Conservation (phyloP, 2,329 filamentous ascomycete genomes). For the Teratosphaeria nubilosa region DNA sequence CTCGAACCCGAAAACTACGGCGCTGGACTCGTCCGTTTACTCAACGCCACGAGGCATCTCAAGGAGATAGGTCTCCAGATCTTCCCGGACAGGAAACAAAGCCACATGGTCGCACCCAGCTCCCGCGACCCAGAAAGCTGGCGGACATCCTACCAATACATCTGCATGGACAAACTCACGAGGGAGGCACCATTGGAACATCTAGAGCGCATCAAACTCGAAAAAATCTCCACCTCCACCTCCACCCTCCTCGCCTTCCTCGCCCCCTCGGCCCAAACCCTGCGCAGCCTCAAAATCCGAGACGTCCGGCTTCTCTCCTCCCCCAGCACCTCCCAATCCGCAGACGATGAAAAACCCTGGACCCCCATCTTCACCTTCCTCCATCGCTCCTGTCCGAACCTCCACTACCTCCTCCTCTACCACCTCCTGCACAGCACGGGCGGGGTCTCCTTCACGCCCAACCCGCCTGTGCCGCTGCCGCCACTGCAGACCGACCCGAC, state of each 20-base stretch:
- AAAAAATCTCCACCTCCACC: slow-evolving; percentile 19
- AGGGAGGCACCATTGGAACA: slow-evolving; percentile 6
- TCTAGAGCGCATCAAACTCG: slow-evolving; percentile 18
- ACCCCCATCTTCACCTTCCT: slow-evolving; percentile 18
- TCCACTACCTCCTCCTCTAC: slow-evolving; percentile 20
- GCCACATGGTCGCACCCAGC: slow-evolving; percentile 13
- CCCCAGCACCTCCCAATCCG: background rate
- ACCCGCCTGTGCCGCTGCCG: slow-evolving; percentile 3
- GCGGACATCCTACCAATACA: slow-evolving; percentile 15
- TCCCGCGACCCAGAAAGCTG: slow-evolving; percentile 10
- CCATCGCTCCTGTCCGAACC: slow-evolving; percentile 6
- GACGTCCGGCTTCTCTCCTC: slow-evolving; percentile 18
- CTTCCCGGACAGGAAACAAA: slow-evolving; percentile 14
- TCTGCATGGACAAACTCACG: slow-evolving; percentile 10
- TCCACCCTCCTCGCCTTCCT: slow-evolving; percentile 13
- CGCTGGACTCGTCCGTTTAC: slow-evolving; percentile 12
- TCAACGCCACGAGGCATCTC: slow-evolving; percentile 13
- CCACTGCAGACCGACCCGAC: slow-evolving; percentile 2
- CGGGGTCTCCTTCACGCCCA: slow-evolving; percentile 15
- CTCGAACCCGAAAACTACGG: slow-evolving; percentile 6
- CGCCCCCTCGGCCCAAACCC: slow-evolving; percentile 6
- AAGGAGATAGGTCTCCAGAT: slow-evolving; percentile 20
- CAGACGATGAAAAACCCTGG: slow-evolving; percentile 13
- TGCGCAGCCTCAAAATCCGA: slow-evolving; percentile 22
- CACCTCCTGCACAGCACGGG: slow-evolving; percentile 17